These are phyloP conservation scores for Aspergillus pseudoviridinutans DNA, from an alignment of 2,329 filamentous ascomycete species.

Conservation along the genomic window DNA sequence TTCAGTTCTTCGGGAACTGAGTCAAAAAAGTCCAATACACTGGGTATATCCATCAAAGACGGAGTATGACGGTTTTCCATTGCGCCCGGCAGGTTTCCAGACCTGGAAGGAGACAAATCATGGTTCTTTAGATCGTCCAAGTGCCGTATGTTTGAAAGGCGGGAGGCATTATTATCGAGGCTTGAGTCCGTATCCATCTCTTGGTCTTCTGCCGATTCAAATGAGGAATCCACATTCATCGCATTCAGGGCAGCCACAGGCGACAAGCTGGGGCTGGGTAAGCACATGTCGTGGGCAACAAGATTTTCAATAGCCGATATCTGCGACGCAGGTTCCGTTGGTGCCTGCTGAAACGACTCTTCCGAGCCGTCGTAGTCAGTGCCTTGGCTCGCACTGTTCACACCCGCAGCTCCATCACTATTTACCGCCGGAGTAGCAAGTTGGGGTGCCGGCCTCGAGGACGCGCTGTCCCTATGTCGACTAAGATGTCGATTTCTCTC, in stretches of 20 bases:
- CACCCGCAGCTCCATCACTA: conserved; percentile 7
- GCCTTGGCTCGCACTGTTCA: conserved; percentile 19
- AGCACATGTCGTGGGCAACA: conserved; percentile 78
- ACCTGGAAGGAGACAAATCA: conserved; percentile 6
- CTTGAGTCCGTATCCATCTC: conserved; percentile 42
- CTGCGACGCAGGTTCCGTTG: conserved; percentile 22
- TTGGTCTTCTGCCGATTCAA: conserved; percentile 38
- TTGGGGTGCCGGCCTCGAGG: conserved; percentile 9
- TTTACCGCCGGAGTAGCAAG: neutral
- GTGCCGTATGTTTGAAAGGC: conserved; percentile 17
- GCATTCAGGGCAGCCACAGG: conserved; percentile 75
- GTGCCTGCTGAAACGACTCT: conserved; percentile 15
- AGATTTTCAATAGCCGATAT: conserved; percentile 61
- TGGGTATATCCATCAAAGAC: conserved; percentile 71
- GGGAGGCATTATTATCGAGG: conserved; percentile 35
- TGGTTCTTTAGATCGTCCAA: conserved; percentile 13
- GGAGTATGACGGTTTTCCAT: conserved; percentile 25
- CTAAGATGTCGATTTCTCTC: conserved; percentile 16
- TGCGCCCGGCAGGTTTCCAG: conserved; percentile 5
- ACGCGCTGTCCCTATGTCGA: conserved; percentile 8
- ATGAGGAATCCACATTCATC: conserved; percentile 41
- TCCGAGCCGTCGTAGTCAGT: conserved; percentile 21
- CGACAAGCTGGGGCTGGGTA: conserved; percentile 91
- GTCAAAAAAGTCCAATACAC: conserved; percentile 85
- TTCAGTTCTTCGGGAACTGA: conserved; percentile 88